Conservation (phyloP, 768 basidiomycete species). For the Collybia sordida region DNA sequence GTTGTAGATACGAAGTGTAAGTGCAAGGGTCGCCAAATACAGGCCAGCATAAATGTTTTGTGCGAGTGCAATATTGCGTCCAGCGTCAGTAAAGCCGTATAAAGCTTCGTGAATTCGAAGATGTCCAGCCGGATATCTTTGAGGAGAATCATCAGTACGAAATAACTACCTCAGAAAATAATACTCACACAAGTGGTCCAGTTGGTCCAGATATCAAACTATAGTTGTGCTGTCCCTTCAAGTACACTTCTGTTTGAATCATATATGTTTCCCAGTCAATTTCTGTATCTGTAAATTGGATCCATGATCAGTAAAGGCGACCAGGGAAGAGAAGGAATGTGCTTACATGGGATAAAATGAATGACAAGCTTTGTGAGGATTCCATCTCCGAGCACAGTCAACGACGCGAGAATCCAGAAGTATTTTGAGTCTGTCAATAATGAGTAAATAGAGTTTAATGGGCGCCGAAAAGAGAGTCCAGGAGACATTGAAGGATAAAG, state of each 20-base stretch:
- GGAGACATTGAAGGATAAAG: conserved; percentile 10
- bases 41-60: conserved; percentile 80
- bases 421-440: conserved; percentile 55
- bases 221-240: conserved; percentile 84
- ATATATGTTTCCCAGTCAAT: conserved; percentile 99
- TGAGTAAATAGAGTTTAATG: conserved; percentile 20
- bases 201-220: conserved; percentile 82
- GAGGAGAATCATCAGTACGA: conserved; percentile 1
- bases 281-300: conserved; percentile 75
- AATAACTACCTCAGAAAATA: neutral
- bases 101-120: conserved; percentile 79
- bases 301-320: conserved; percentile 6
- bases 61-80: conserved; percentile 56
- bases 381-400: conserved; percentile 75
- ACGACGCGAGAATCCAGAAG: conserved; percentile 65
- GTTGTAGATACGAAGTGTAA: conserved; percentile 70
- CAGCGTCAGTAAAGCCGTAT: conserved; percentile 60
- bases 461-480: conserved; percentile 3
- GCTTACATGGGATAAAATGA: conserved; percentile 78
- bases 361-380: conserved; percentile 80
- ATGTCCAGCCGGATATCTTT: conserved; percentile 94
- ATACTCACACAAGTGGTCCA: conserved; percentile 83
- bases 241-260: conserved; percentile 76
- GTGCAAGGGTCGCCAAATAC: conserved; percentile 64
- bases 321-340: conserved; percentile 4